Base-by-base conservation (phyloP, 2,329 filamentous ascomycete species). In the Nigrospora oryzae region DNA sequence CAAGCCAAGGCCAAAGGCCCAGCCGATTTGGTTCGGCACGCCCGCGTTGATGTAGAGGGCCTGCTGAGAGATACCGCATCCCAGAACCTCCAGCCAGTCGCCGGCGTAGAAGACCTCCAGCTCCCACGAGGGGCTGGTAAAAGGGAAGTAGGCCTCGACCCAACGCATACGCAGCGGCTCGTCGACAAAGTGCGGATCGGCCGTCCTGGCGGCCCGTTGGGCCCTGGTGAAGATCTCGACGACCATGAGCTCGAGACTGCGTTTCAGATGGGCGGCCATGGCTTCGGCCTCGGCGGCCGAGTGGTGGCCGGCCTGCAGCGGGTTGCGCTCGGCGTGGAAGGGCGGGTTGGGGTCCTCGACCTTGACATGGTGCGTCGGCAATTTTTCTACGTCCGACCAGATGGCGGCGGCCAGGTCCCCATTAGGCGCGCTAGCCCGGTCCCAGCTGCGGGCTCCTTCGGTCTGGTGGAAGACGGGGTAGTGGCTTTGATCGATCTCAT, bases 391-490 rank as follows among this genome's bases (percentile, higher is more conserved):
- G 58, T 95, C 88, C 33, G 74, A 74, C 68, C 75, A 78, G 8
- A 97, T 81, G 12, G 79, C 76, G 14, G 78, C 69, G 1, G 77
- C 77, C 15, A 89, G 62, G 51, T 84, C 75, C 15, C 72, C 74
- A 48, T 64, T 70, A 44, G 69, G 73, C 38, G 77, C 77, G 61
- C 69, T 75, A 28, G 61, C 71, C 11, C 88, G 79, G 59, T 93
- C 85, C 91, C 93, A 98, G 44, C 89, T 84, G 54, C 85, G 77
- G 10, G 91, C 91, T 12, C 89, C 91, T 64, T 98, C 93, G 90
- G 97, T 97, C 68, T 98, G 93, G 67, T 98, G 93, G 65, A 98
- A 98, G 47, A 95, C 81, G 0, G 93, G 93, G 66, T 97, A 97
- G 67, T 98, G 93, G 55, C 84, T 93, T 46, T 87, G 81, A 66